Conservation (phyloP, 2,329 filamentous ascomycete genomes). For the Sordariomycetes sp. region DNA sequence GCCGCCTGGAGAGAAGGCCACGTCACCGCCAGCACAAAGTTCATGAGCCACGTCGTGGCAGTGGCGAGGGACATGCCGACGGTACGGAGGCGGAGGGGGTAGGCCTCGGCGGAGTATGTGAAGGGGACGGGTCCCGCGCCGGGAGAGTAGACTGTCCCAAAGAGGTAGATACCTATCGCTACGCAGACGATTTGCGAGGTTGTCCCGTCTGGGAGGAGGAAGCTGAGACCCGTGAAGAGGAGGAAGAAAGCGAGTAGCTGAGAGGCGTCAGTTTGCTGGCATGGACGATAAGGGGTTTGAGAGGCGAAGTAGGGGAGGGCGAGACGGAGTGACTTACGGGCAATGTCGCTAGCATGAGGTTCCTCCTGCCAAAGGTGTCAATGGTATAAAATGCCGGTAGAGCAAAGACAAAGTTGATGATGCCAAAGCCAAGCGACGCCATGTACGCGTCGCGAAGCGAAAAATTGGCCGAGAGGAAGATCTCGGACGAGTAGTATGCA, state of each 20-base stretch:
- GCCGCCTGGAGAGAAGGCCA: slow-evolving; percentile 29
- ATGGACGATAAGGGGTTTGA: neutral
- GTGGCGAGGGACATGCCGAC: slow-evolving; percentile 47
- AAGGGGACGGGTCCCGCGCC: slow-evolving; percentile 52
- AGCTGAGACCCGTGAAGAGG: slow-evolving; percentile 31
- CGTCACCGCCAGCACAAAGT: slow-evolving; percentile 23
- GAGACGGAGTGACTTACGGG: slow-evolving; percentile 18
- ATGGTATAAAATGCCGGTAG: slow-evolving; percentile 52
- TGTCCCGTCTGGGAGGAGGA: slow-evolving; percentile 23
- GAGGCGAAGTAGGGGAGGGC: neutral
- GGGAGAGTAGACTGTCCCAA: slow-evolving; percentile 37
- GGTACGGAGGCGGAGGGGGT: slow-evolving; percentile 48
- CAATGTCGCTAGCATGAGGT: slow-evolving; percentile 49
- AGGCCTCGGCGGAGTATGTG: slow-evolving; percentile 54
- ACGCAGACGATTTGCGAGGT: slow-evolving; percentile 26
- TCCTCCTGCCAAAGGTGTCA: slow-evolving; percentile 53
- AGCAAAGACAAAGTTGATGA: slow-evolving; percentile 53
- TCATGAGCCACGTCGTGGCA: slow-evolving; percentile 35
- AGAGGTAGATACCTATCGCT: slow-evolving; percentile 33
- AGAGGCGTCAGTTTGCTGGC: slow-evolving; percentile 4
- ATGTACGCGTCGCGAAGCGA: slow-evolving; percentile 35
- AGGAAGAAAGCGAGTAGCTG: slow-evolving; percentile 39
- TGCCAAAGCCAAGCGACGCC: slow-evolving; percentile 49
- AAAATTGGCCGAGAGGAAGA: slow-evolving; percentile 44
- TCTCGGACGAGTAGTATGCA: slow-evolving; percentile 47